Evolutionary conservation across 805 yeast genomes (phyloP).

Genomic region (Wickerhamiella sergipiensis): DNA sequence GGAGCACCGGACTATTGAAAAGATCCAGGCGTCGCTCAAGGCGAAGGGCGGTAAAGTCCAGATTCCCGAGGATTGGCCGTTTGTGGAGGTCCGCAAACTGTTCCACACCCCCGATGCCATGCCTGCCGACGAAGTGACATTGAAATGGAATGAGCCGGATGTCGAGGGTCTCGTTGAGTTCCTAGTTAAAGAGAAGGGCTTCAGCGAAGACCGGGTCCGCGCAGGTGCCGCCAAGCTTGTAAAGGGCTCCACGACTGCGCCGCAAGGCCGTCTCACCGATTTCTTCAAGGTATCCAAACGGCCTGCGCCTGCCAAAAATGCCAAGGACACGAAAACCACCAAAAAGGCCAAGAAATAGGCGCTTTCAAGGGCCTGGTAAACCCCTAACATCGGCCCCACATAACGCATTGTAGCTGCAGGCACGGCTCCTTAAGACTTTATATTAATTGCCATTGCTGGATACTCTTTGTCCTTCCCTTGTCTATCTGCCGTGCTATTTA

Average conservation of each 20-base stretch:
- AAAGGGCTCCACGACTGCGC: constrained; percentile 72
- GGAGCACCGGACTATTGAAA: constrained; percentile 73
- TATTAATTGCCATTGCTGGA: too few species aligned
- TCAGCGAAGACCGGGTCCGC: constrained; percentile 81
- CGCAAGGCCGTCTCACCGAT: constrained; percentile 86
- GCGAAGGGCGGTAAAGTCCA: constrained; percentile 49
- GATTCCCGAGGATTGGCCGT: constrained; percentile 94
- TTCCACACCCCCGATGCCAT: constrained; percentile 73
- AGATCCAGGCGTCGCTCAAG: constrained; percentile 52
- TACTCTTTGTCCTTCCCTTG: neutral
- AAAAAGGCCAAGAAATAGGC: neutral
- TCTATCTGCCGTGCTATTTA: too few species aligned
- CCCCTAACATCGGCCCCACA: too few species aligned
- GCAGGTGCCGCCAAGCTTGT: constrained; percentile 75
- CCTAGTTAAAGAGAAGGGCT: constrained; percentile 79
- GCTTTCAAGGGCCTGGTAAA: neutral
- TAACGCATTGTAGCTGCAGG: neutral
- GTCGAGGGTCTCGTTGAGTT: constrained; percentile 69
- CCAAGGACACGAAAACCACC: constrained; percentile 8
- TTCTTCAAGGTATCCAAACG: constrained; percentile 49
- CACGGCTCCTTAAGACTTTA: neutral
- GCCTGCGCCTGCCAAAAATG: constrained; percentile 2
- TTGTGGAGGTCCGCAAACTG: constrained; percentile 69
- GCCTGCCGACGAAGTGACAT: constrained; percentile 42
- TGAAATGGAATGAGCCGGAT: constrained; percentile 87